A percentile compares a stretch with the other conserved stretches of the same genome.
Evolutionary conservation across 345 rosid genomes (phyloP).

Genomic region (Isatis tinctoria): DNA sequence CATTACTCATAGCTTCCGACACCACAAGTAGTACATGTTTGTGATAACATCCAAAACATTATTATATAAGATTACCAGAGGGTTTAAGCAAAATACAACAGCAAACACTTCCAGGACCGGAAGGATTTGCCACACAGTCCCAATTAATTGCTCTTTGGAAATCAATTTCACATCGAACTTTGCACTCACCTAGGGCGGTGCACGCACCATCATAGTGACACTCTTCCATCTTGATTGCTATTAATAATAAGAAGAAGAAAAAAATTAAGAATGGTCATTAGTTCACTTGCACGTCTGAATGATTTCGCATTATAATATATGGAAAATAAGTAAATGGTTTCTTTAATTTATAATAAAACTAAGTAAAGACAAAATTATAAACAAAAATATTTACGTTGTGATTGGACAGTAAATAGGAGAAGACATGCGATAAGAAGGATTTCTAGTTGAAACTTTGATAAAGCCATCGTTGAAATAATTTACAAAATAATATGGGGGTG

Average conservation of each 20-base stretch:
- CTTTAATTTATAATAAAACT: background rate
- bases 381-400: background rate
- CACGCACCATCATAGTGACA: background rate
- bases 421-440: background rate
- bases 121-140: background rate
- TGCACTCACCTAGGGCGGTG: background rate
- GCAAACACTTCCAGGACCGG: background rate
- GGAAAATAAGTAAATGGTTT: no score
- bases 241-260: background rate
- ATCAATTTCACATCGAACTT: background rate
- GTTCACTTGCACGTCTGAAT: no score
- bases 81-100: background rate
- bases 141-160: background rate
- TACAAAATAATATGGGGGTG: background rate
- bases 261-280: background rate
- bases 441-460: background rate
- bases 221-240: background rate
- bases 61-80: background rate
- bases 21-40: background rate
- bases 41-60: background rate
- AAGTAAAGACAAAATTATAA: background rate
- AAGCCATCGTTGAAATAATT: background rate
- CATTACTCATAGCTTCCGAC: background rate
- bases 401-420: background rate
- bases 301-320: no score